Percentiles rank a stretch among this genome's conserved stretches.
Evolutionary conservation across 345 rosid genomes (phyloP).

Genomic region (Brassica rapa): DNA sequence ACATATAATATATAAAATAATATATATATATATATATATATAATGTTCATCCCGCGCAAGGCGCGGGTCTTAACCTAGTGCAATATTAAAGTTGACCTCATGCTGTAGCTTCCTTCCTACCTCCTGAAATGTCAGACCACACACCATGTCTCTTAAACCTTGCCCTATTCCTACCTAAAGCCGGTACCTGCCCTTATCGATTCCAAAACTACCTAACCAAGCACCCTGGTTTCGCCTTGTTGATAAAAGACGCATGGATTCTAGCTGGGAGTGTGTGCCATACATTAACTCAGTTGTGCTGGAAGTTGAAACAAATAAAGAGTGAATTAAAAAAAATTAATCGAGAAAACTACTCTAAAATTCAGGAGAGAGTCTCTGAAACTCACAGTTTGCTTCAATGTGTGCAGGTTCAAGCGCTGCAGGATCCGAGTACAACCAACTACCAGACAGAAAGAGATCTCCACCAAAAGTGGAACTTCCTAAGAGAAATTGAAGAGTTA

Average conservation of each 20-base stretch:
- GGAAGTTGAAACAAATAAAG: not conserved
- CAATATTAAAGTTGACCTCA: too few species aligned
- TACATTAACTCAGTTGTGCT: not conserved
- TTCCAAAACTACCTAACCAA: too few species aligned
- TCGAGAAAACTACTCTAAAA: not conserved
- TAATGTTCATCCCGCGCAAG: too few species aligned
- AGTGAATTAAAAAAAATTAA: not conserved
- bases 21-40: too few species aligned
- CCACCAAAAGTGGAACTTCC: not conserved
- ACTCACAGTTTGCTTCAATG: not conserved
- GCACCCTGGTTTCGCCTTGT: too few species aligned
- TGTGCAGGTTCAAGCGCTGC: not conserved
- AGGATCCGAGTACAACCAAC: fast-evolving
- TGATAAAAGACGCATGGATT: not conserved
- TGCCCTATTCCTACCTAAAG: too few species aligned
- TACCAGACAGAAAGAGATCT: not conserved
- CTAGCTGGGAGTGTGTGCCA: not conserved
- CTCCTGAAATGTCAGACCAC: too few species aligned
- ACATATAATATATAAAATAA: too few species aligned
- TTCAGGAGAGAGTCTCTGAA: not conserved
- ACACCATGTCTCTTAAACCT: too few species aligned
- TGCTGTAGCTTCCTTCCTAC: too few species aligned
- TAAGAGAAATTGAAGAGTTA: not conserved
- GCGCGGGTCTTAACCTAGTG: too few species aligned
- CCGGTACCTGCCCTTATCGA: too few species aligned